Evolutionary conservation across 768 basidiomycete species (phyloP).

Genomic region (Pleurotus djamor): DNA sequence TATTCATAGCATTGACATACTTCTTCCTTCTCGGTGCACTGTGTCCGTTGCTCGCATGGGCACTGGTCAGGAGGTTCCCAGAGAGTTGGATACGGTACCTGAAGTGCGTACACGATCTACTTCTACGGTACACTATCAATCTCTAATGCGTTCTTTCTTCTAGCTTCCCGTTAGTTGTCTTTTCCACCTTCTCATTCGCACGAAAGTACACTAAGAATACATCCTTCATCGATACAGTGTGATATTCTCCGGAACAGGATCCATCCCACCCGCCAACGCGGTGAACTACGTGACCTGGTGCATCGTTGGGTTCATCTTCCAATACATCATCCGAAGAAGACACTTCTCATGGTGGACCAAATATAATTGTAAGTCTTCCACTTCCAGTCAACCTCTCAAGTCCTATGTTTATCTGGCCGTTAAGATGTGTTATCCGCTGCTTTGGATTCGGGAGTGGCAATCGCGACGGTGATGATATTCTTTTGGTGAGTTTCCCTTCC

Average conservation of each 20-base stretch:
- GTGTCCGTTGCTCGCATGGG: conserved; percentile 54
- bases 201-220: not conserved
- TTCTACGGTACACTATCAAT: not conserved
- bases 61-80: conserved; percentile 60
- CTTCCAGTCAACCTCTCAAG: not conserved
- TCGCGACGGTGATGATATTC: conserved; percentile 35
- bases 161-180: conserved; percentile 32
- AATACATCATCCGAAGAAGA: conserved; percentile 54
- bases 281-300: conserved; percentile 71
- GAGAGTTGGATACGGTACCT: conserved; percentile 58
- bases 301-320: conserved; percentile 65
- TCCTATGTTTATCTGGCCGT: not conserved
- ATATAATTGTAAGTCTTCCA: conserved; percentile 44
- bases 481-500: conserved; percentile 7
- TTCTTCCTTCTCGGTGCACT: conserved; percentile 80
- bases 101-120: conserved; percentile 41
- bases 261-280: conserved; percentile 65
- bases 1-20: conserved; percentile 37
- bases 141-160: not conserved
- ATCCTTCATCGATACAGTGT: conserved; percentile 17
- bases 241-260: conserved; percentile 57
- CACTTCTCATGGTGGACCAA: conserved; percentile 71
- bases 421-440: conserved; percentile 58
- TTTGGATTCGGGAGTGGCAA: conserved; percentile 51
- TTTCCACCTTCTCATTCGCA: not conserved